Base-by-base conservation (phyloP, 257 asterid species). In the Avicennia marina region DNA sequence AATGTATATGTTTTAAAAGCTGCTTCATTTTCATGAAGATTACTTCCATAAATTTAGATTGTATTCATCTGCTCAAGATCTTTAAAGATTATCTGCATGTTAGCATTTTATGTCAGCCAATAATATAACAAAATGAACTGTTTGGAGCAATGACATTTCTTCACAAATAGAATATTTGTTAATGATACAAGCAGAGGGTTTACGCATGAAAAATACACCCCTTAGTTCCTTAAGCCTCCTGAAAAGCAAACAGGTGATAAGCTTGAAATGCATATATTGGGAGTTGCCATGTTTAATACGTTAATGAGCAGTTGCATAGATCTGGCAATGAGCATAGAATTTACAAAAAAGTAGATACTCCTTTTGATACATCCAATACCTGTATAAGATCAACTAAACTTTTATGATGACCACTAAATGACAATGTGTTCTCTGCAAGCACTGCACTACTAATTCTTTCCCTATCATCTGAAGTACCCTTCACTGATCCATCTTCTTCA, bases 351-450 rank as follows among this genome's bases (percentile, higher is more conserved):
- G 21, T 61, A 58, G 17, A 25, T n/a, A 53, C 2, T 57, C 25
- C 15, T 56, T 3, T 64, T 46, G 33, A 54, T 19, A 32, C 49
- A 50, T 53, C 32, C 49, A 47, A 26, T 80, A 88, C 96, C 94
- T 88, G 95, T 62, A 81, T 81, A 51, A 82, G 76, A 75, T 77
- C 88, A 65, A 78, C 94, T 59, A 85, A 67, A 75, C 84, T 88
- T 68, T 77, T 88, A 63, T 75, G 90, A 50, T 70, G 95, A 39
- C 80, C 84, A 51, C 70, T 42, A 49, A 66, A 69, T 32, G 81
- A 74, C 50, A 71, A 44, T 19, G 62, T 17, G 34, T 49, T 69
- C 60, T 75, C 78, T 26, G 66, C 80, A 40, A 62, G 57, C 66
- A 72, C 20, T 56, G 60, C 49, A 38, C 43, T 18, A 64, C 66